Evolutionary conservation across 768 basidiomycete species (phyloP).

Genomic region (Boletus barrowsii): DNA sequence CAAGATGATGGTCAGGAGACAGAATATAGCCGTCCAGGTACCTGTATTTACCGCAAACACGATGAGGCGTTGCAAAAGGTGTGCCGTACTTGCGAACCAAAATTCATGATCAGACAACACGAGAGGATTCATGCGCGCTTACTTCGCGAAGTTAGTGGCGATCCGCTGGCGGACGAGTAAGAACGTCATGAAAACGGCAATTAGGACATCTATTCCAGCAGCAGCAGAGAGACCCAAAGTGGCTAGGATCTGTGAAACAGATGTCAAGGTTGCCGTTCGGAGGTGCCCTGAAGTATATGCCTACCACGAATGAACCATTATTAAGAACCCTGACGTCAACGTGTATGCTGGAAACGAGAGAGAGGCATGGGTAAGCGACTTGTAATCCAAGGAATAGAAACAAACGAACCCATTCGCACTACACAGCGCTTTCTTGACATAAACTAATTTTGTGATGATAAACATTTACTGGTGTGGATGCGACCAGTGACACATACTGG

Average conservation of each 20-base stretch:
- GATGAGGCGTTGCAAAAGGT: background rate
- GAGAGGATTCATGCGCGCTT: background rate
- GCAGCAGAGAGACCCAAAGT: background rate
- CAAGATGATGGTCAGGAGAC: background rate
- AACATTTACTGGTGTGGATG: background rate
- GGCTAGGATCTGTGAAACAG: background rate
- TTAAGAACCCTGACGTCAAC: background rate
- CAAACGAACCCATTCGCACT: background rate
- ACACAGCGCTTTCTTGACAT: background rate
- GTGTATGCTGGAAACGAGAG: background rate
- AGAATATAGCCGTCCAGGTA: background rate
- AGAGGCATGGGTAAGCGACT: background rate
- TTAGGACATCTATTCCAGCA: constrained; percentile 2
- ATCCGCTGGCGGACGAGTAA: background rate
- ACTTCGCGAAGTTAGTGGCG: background rate
- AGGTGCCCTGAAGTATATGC: background rate
- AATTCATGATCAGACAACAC: background rate
- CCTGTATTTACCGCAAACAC: background rate
- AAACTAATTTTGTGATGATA: background rate
- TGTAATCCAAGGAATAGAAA: background rate
- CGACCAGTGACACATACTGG: background rate
- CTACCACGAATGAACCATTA: background rate
- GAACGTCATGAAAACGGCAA: background rate
- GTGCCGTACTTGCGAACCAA: background rate
- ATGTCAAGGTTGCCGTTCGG: background rate